Evolutionary conservation across 495 filamentous ascomycete genomes (phyloP).

Genomic region (Aeminium ludgeri): DNA sequence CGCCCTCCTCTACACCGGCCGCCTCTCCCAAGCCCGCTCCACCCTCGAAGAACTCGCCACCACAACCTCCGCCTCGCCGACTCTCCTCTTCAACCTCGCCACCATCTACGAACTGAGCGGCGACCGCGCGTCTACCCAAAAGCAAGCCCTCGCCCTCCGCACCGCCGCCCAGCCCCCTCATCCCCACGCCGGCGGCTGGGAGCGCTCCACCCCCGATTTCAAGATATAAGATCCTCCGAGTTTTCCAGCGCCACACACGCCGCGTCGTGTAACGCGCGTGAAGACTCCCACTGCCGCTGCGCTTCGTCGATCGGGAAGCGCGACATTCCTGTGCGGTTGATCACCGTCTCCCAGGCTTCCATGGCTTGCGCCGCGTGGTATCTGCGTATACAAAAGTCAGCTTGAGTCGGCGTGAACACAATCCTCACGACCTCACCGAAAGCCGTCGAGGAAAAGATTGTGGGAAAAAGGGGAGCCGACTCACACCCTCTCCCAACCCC

Average conservation of each 20-base stretch:
- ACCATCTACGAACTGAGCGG: constrained; percentile 88
- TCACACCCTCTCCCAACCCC: no score
- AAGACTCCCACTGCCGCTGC: not conserved
- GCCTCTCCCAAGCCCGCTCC: constrained; percentile 51
- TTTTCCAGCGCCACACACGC: not conserved
- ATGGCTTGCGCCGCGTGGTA: not conserved
- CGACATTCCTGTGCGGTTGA: constrained; percentile 3
- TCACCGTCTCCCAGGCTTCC: not conserved
- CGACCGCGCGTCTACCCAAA: constrained; percentile 51
- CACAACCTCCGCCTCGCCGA: constrained; percentile 45
- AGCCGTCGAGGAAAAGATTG: no score
- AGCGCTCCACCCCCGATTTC: constrained; percentile 57
- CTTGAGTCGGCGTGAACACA: no score
- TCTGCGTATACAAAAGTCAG: no score
- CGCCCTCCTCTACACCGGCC: constrained; percentile 62
- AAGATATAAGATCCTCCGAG: constrained; percentile 38
- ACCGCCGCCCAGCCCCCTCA: constrained; percentile 38
- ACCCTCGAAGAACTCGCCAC: constrained; percentile 48
- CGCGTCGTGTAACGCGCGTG: not conserved
- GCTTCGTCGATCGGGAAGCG: constrained; percentile 4
- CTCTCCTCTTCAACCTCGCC: constrained; percentile 70
- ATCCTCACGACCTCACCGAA: no score
- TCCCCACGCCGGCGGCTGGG: constrained; percentile 37
- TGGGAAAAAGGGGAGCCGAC: no score
- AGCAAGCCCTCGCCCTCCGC: constrained; percentile 49